A percentile compares a stretch with the other conserved stretches of the same genome.
phyloP scores from a whole-genome alignment of 2,329 filamentous ascomycete species.

The Coleophoma crateriformis region DNA sequence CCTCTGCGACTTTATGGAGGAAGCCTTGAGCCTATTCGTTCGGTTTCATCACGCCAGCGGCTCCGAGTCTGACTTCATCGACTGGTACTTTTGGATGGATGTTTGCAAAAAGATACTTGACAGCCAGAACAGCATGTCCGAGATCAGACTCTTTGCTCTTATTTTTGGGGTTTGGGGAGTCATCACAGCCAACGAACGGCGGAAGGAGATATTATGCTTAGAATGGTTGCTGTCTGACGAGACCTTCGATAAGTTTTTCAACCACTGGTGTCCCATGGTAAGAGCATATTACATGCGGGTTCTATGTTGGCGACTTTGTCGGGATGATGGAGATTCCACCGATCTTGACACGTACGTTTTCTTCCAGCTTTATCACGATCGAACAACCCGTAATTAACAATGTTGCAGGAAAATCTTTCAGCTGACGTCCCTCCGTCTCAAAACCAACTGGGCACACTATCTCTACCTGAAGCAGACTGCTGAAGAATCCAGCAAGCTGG shows the following conservation, averaged over 20 bases:
- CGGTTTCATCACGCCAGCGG: constrained; percentile 46
- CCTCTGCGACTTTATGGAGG: constrained; percentile 69
- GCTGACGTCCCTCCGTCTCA: constrained; percentile 49
- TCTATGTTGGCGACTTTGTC: constrained; percentile 63
- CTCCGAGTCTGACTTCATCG: constrained; percentile 37
- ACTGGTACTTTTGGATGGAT: constrained; percentile 64
- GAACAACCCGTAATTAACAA: constrained; percentile 15
- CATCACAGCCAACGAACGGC: constrained; percentile 45
- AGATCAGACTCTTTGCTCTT: constrained; percentile 64
- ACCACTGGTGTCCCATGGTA: constrained; percentile 77
- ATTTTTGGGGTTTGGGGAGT: constrained; percentile 61
- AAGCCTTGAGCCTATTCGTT: constrained; percentile 57
- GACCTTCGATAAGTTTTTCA: constrained; percentile 63
- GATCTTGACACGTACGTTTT: constrained; percentile 49
- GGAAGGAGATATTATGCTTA: constrained; percentile 56
- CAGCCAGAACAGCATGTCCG: constrained; percentile 67
- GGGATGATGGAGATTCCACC: constrained; percentile 50
- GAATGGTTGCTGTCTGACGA: constrained; percentile 56
- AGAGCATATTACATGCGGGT: constrained; percentile 69
- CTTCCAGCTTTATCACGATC: not conserved
- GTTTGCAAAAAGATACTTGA: constrained; percentile 64
- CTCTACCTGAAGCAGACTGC: constrained; percentile 53
- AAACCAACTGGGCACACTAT: constrained; percentile 59
- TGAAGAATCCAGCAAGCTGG: constrained; percentile 38
- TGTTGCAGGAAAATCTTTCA: constrained; percentile 49